Percentiles rank a stretch among this genome's conserved stretches.
Evolutionary conservation across 202 grass and related monocot species (phyloP).

Genomic region (Zoysia matrella): DNA sequence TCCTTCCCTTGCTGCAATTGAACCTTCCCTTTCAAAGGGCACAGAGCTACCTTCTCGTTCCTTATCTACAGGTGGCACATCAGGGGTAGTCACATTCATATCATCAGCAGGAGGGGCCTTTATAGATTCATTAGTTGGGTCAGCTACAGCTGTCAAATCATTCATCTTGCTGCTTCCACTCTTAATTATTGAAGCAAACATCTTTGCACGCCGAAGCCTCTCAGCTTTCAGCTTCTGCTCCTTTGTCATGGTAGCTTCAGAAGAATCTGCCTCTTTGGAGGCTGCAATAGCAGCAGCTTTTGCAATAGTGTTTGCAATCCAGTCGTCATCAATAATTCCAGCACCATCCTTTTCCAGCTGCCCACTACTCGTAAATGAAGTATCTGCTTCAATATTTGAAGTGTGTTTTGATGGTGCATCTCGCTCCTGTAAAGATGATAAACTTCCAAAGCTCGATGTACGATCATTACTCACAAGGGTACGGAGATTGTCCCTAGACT

Average conservation of each 20-base stretch:
- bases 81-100: slow-evolving; percentile 27
- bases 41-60: slow-evolving; percentile 70
- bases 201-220: slow-evolving; percentile 89
- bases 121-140: slow-evolving; percentile 40
- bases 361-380: slow-evolving; percentile 48
- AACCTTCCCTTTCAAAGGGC: slow-evolving; percentile 46
- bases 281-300: slow-evolving; percentile 84
- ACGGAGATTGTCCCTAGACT: slow-evolving; percentile 16
- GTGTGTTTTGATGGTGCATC: slow-evolving; percentile 33
- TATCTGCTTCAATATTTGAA: slow-evolving; percentile 52
- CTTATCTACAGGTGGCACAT: slow-evolving; percentile 36
- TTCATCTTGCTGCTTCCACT: slow-evolving; percentile 42
- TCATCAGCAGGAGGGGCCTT: slow-evolving; percentile 49
- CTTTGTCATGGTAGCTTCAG: slow-evolving; percentile 74
- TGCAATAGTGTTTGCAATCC: slow-evolving; percentile 88
- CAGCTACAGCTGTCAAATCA: slow-evolving; percentile 48
- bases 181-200: slow-evolving; percentile 93
- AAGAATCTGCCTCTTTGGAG: slow-evolving; percentile 80
- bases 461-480: not conserved
- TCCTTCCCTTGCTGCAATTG: slow-evolving; percentile 43
- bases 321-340: slow-evolving; percentile 76
- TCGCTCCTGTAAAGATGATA: slow-evolving; percentile 49
- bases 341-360: slow-evolving; percentile 45
- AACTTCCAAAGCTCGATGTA: slow-evolving; percentile 42
- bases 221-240: slow-evolving; percentile 95